These are phyloP conservation scores for Fusarium sulawesiense DNA, from an alignment of 2,329 filamentous ascomycete genomes.

Conservation along the genomic window DNA sequence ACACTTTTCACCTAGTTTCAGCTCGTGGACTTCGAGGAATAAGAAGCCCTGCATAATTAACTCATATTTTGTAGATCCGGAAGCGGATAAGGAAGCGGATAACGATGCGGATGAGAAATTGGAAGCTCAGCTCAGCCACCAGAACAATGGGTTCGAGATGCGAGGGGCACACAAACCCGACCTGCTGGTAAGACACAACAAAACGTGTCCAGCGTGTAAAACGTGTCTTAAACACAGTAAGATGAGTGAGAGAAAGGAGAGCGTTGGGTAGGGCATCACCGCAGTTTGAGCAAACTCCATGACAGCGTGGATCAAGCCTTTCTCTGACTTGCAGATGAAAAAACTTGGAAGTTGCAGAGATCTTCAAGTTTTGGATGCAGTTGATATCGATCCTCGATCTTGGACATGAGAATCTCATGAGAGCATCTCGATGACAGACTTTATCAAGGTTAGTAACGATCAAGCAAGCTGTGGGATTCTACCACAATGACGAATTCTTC, in stretches of 20 bases:
- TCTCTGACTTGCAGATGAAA: constrained; percentile 15
- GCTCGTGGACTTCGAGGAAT: background rate
- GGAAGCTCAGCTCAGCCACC: constrained; percentile 19
- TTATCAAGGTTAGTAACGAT: background rate
- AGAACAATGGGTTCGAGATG: constrained; percentile 2
- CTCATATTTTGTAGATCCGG: constrained; percentile 1
- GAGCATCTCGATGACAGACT: constrained; percentile 16
- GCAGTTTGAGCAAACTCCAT: constrained; percentile 1
- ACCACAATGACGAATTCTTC: background rate
- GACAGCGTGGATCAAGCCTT: constrained; percentile 10
- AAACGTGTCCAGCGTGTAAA: constrained; percentile 19
- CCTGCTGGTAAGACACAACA: constrained; percentile 22
- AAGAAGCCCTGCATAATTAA: constrained; percentile 8
- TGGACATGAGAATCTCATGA: background rate
- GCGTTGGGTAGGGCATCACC: background rate
- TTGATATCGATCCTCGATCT: background rate
- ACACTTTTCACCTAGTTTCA: constrained; percentile 1
- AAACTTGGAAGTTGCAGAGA: constrained; percentile 16
- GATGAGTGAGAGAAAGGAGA: background rate
- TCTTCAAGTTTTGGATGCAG: background rate
- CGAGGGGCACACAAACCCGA: constrained; percentile 14
- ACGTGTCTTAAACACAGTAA: constrained; percentile 19
- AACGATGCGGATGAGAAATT: background rate
- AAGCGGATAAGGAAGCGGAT: background rate
- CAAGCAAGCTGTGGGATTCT: background rate